phyloP scores from a whole-genome alignment of 768 basidiomycete genomes.

The Serendipita sp. region DNA sequence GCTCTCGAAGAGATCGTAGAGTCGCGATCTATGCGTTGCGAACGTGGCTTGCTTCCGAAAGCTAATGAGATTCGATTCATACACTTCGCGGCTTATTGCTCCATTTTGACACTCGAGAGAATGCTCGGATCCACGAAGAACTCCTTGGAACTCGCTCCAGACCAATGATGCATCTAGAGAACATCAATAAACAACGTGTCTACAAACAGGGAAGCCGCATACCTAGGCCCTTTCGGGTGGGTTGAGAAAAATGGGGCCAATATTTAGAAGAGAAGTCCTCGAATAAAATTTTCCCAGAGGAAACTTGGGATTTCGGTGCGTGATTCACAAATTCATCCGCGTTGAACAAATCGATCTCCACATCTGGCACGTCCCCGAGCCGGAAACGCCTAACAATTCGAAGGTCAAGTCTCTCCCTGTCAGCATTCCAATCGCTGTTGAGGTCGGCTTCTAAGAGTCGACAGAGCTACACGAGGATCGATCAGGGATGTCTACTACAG shows the following conservation, averaged over 20 bases:
- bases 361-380: not conserved
- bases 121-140: slow-evolving; percentile 54
- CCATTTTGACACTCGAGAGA: slow-evolving; percentile 24
- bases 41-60: slow-evolving; percentile 39
- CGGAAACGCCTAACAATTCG: not conserved
- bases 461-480: slow-evolving; percentile 25
- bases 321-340: not conserved
- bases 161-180: slow-evolving; percentile 42
- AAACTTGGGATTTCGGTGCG: slow-evolving; percentile 18
- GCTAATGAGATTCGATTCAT: slow-evolving; percentile 29
- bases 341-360: slow-evolving; percentile 1
- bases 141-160: slow-evolving; percentile 47
- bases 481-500: too few relatives aligned
- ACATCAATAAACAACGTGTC: not conserved
- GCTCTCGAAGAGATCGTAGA: slow-evolving; percentile 39
- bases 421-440: slow-evolving; percentile 7
- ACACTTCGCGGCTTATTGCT: slow-evolving; percentile 30
- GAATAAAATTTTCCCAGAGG: slow-evolving; percentile 20
- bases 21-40: slow-evolving; percentile 28
- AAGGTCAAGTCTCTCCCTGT: not conserved
- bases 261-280: slow-evolving; percentile 33
- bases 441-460: slow-evolving; percentile 35
- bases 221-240: slow-evolving; percentile 40
- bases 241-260: slow-evolving; percentile 44
- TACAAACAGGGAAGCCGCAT: not conserved